Percentiles rank a stretch among this genome's conserved stretches.
Conservation (phyloP, 1,139 yeast species). For the Blastobotrys capitulatus region DNA sequence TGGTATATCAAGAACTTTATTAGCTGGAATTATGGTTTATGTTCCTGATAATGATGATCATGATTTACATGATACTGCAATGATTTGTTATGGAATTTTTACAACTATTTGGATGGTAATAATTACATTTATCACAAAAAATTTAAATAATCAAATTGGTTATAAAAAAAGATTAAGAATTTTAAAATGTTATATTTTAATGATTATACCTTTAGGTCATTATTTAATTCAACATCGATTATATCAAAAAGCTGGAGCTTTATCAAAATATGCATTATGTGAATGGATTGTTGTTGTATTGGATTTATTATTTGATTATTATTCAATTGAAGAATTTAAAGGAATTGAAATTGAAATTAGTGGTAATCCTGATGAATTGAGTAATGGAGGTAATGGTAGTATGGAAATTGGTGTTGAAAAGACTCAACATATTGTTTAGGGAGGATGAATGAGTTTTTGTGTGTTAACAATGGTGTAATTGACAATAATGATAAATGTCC, state of each 20-base stretch:
- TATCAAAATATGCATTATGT: constrained; percentile 82
- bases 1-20: constrained; percentile 76
- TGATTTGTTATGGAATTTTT: constrained; percentile 80
- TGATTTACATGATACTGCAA: constrained; percentile 90
- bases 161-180: constrained; percentile 1
- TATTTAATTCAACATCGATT: constrained; percentile 78
- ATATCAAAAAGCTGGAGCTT: constrained; percentile 69
- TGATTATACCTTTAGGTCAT: constrained; percentile 65
- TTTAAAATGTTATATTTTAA: constrained; percentile 44
- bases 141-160: neutral
- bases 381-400: neutral
- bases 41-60: constrained; percentile 95
- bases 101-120: constrained; percentile 84
- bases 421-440: neutral
- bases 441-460: too few species aligned
- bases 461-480: too few species aligned
- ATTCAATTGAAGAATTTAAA: constrained; percentile 65
- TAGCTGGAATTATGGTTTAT: constrained; percentile 98
- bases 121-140: constrained; percentile 3
- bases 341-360: constrained; percentile 46
- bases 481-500: too few species aligned
- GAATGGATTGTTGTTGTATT: constrained; percentile 79
- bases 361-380: neutral
- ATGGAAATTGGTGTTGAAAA: neutral
- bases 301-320: constrained; percentile 71